Evolutionary conservation across 495 filamentous ascomycete genomes (phyloP), one percentile per base, ranked within the genome.

Genomic region (Halenospora varia): DNA sequence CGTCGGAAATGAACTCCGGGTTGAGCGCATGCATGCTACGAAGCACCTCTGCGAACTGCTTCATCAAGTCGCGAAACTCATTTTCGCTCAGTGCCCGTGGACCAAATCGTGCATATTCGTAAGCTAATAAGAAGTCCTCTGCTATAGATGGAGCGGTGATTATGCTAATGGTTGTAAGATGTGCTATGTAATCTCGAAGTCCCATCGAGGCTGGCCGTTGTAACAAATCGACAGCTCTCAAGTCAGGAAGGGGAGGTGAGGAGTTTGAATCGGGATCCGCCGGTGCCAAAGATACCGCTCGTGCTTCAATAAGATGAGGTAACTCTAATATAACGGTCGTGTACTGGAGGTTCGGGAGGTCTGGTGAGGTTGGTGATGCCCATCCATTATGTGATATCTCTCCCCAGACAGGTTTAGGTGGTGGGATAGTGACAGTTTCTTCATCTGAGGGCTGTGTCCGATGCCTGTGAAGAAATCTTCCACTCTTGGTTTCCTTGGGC

Each of bases 301-400:
- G 92, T 0, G 91, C 92, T 70, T 98, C 94, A 56, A 98, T 91
- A 20, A 98, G 77, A 64, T 96, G 88, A 1, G 93, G 89, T 13
- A 98, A 76, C 73, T 97, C 95, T 18, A 77, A 74, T 11, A 98
- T 81, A n/a, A 98, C 89, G 0, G 80, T 82, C 40, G 76, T 76
- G 67, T 93, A 97, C 46, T 92, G 84, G 10, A 97, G 71, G 61
- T 92, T 83, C 3, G 91, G 84, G 1, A 95, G 70, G 63, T 95
- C 88, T 2, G 76, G 73, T 0, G 83, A 88, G 9, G 74, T 71
- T 6, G 94, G 92, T 2, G 91, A 86, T 3, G 87, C 87, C 94
- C 95, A 97, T 48, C 93, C 95, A 0, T 88, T 82, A 62, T 98
- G 94, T 56, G 86, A 80, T 48, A 97, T 84, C 6, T 79, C 70